These are phyloP conservation scores for Isatis lusitanica DNA, from an alignment of 441 rosid species.

Conservation along the genomic window DNA sequence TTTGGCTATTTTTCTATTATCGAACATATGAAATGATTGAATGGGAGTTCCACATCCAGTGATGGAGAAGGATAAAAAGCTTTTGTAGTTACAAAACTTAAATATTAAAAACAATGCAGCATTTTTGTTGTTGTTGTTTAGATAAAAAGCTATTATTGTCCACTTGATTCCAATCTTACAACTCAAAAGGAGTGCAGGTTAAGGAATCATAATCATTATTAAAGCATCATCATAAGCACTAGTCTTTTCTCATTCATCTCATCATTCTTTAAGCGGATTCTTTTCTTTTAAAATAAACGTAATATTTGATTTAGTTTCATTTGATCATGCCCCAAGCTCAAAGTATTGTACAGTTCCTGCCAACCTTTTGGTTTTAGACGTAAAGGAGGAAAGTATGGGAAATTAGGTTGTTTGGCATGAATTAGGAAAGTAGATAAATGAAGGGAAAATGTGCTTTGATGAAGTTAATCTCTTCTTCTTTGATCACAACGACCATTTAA, in stretches of 20 bases:
- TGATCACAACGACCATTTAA: not conserved
- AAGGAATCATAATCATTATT: conserved; percentile 20
- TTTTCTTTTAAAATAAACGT: not conserved
- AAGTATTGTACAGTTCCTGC: not conserved
- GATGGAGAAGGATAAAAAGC: not conserved
- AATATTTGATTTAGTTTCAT: not conserved
- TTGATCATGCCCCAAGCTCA: not conserved
- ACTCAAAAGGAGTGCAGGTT: conserved; percentile 23
- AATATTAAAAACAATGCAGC: not conserved
- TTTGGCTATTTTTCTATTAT: not conserved
- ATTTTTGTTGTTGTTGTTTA: not conserved
- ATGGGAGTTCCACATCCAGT: conserved; percentile 6
- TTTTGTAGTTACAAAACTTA: not conserved
- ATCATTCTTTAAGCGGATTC: not conserved
- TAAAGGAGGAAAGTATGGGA: not conserved
- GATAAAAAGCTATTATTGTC: conserved; percentile 23
- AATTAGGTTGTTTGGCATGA: conserved; percentile 23
- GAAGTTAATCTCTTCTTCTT: not conserved
- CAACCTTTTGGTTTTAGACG: not conserved
- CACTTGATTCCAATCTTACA: conserved; percentile 4
- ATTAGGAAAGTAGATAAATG: conserved; percentile 7
- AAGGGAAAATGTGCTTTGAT: not conserved
- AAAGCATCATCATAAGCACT: conserved; percentile 23
- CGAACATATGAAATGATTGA: conserved; percentile 17
- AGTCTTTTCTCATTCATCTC: not conserved